phyloP scores from a whole-genome alignment of 2,329 filamentous ascomycete genomes.

The Hymenoscyphus repandus region DNA sequence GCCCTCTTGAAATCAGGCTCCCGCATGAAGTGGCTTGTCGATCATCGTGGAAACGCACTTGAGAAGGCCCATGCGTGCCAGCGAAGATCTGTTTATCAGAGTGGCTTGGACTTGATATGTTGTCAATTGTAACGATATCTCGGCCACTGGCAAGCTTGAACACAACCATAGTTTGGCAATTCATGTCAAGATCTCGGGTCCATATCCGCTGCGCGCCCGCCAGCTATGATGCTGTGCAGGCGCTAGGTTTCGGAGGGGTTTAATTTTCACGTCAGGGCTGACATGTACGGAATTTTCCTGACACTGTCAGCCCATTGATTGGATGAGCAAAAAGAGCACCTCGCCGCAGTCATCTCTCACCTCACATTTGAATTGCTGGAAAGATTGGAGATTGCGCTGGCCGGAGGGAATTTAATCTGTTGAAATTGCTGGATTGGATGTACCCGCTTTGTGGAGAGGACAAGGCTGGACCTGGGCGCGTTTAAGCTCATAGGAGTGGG shows the following conservation, averaged over 20 bases:
- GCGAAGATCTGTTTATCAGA: no score
- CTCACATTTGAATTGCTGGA: not conserved
- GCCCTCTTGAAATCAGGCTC: no score
- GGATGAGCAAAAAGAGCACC: not conserved
- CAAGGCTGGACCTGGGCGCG: not conserved
- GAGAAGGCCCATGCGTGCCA: no score
- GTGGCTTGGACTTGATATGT: no score
- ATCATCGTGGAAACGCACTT: no score
- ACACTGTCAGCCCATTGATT: not conserved
- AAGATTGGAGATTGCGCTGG: not conserved
- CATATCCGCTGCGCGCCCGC: not conserved
- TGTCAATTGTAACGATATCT: no score
- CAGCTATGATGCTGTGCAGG: not conserved
- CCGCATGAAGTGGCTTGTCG: no score
- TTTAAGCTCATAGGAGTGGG: conserved; percentile 1
- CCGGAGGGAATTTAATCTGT: not conserved
- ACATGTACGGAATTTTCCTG: not conserved
- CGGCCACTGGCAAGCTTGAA: no score
- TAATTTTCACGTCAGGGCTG: conserved; percentile 1
- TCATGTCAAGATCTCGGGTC: not conserved
- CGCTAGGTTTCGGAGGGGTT: not conserved
- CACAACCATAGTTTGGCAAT: no score
- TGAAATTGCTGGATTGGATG: not conserved
- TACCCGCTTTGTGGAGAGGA: not conserved
- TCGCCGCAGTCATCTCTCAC: conserved; percentile 2